Conservation (phyloP, 179 eudicot species). For the Heliamphora pulchella region DNA sequence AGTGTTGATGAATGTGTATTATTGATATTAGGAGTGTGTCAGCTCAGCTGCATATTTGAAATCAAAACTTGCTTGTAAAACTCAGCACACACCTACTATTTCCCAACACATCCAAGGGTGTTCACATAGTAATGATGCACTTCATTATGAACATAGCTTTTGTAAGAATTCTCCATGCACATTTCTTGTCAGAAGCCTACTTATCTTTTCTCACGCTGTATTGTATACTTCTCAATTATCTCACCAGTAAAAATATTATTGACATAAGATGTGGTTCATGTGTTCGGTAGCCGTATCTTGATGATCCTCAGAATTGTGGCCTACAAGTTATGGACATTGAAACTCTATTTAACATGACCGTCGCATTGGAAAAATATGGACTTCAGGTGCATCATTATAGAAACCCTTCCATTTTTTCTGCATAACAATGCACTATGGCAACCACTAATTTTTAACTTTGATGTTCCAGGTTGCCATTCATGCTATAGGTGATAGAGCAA, state of each 20-base stretch:
- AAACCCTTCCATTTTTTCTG: neutral
- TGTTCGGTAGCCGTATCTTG: conserved; percentile 59
- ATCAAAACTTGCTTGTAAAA: neutral
- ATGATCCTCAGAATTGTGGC: conserved; percentile 70
- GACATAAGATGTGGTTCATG: conserved; percentile 14
- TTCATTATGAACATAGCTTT: conserved; percentile 5
- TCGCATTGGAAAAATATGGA: conserved; percentile 52
- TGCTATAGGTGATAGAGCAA: conserved; percentile 91
- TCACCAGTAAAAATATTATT: neutral
- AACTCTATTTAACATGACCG: conserved; percentile 56
- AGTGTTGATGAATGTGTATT: neutral
- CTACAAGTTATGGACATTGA: conserved; percentile 67
- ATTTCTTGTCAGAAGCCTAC: neutral
- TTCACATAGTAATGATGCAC: neutral
- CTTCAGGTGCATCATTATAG: conserved; percentile 58
- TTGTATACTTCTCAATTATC: neutral
- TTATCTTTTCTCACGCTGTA: neutral
- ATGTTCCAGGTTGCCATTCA: conserved; percentile 75
- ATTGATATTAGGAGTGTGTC: neutral
- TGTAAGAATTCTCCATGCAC: neutral
- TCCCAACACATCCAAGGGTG: neutral
- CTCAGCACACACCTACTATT: neutral
- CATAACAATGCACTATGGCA: neutral
- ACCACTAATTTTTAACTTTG: conserved; percentile 5
- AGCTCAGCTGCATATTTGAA: neutral